These are phyloP conservation scores for Annulohypoxylon maeteangense DNA, from an alignment of 495 filamentous ascomycete species.

Conservation along the genomic window DNA sequence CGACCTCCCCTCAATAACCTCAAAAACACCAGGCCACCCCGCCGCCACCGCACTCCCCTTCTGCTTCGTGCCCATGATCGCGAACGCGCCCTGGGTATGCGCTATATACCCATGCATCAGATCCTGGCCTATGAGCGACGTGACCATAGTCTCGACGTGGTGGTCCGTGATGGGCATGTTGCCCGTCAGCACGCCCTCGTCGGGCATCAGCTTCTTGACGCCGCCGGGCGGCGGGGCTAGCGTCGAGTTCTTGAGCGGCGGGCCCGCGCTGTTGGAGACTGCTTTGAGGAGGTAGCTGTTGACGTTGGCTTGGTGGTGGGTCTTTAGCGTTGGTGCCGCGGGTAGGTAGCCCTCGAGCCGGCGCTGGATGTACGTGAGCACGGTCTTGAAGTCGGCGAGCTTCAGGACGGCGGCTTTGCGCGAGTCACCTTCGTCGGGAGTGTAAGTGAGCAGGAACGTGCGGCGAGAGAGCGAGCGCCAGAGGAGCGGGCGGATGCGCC, in stretches of 20 bases:
- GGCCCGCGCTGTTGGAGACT: conserved; percentile 52
- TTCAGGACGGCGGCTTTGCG: conserved; percentile 67
- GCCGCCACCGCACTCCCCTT: conserved; percentile 59
- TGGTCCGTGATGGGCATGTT: conserved; percentile 66
- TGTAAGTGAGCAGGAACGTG: conserved; percentile 68
- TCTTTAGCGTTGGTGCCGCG: conserved; percentile 40
- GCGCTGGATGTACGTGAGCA: conserved; percentile 62
- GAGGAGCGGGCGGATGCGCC: conserved; percentile 79
- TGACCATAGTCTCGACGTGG: conserved; percentile 81
- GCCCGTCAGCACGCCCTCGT: conserved; percentile 60
- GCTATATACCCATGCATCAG: conserved; percentile 90
- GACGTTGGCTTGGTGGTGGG: conserved; percentile 32
- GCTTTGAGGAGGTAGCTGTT: conserved; percentile 56
- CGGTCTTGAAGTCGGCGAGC: conserved; percentile 63
- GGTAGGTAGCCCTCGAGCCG: conserved; percentile 62
- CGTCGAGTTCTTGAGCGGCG: conserved; percentile 38
- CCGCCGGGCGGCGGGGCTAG: conserved; percentile 58
- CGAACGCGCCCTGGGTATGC: conserved; percentile 77
- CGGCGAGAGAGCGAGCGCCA: conserved; percentile 86
- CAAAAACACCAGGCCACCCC: conserved; percentile 55
- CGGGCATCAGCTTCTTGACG: conserved; percentile 59
- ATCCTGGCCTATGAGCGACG: conserved; percentile 81
- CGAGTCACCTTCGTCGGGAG: conserved; percentile 63
- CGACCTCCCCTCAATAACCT: conserved; percentile 29
- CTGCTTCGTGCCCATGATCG: conserved; percentile 80